Conservation (phyloP, 331 rosid species). For the Pyracantha coccinea region DNA sequence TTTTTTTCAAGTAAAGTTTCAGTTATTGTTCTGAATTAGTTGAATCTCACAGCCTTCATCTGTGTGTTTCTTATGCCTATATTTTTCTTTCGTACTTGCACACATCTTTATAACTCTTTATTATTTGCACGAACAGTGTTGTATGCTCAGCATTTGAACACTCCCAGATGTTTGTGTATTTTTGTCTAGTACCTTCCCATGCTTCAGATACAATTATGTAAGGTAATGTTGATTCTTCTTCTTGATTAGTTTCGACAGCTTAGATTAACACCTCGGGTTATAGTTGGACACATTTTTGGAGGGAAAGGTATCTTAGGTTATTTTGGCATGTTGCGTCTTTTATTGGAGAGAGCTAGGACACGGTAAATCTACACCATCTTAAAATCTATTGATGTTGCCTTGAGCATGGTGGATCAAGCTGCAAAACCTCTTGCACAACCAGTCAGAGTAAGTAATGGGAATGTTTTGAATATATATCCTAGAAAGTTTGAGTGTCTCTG, state of each 20-base stretch:
- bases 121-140: neutral
- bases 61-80: neutral
- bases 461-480: neutral
- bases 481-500: neutral
- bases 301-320: constrained; percentile 62
- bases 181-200: neutral
- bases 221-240: constrained; percentile 14
- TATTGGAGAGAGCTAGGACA: neutral
- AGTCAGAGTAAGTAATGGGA: constrained; percentile 51
- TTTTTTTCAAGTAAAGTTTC: neutral
- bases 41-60: neutral
- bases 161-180: neutral
- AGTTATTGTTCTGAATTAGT: neutral
- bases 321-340: neutral
- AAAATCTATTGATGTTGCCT: constrained; percentile 33
- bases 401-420: constrained; percentile 98
- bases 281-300: constrained; percentile 96
- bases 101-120: neutral
- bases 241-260: constrained; percentile 57
- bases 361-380: neutral
- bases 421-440: constrained; percentile 97
- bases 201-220: neutral
- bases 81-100: neutral
- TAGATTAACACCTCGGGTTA: constrained; percentile 76
- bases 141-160: neutral